A percentile compares a stretch with the other conserved stretches of the same genome.
These are phyloP conservation scores for Amanita brunnescens DNA, from an alignment of 768 basidiomycete species.

Conservation along the genomic window DNA sequence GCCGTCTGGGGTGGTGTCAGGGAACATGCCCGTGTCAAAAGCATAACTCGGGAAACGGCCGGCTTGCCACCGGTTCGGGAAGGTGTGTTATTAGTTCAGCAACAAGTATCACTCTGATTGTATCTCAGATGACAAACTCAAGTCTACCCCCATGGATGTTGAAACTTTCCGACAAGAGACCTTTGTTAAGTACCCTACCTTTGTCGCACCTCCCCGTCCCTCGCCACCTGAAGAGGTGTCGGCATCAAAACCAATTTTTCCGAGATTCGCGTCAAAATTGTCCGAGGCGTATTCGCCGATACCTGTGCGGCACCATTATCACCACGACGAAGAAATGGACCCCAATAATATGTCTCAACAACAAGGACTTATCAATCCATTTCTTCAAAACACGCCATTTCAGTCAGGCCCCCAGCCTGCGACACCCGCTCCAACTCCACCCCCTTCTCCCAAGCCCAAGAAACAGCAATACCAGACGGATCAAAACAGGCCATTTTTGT, in stretches of 20 bases:
- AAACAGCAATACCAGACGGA: conserved; percentile 99
- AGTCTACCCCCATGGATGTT: conserved; percentile 87
- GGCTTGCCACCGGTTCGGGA: conserved; percentile 56
- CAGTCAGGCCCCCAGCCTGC: conserved; percentile 45
- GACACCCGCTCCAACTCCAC: conserved; percentile 86
- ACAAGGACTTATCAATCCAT: conserved; percentile 18
- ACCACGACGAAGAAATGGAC: conserved; percentile 58
- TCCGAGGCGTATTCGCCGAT: conserved; percentile 91
- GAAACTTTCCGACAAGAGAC: conserved; percentile 86
- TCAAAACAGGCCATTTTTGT: conserved; percentile 86
- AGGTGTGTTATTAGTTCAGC: conserved; percentile 16
- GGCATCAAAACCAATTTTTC: conserved; percentile 23
- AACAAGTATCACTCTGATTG: not conserved
- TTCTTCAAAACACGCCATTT: conserved; percentile 22
- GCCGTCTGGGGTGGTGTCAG: conserved; percentile 90
- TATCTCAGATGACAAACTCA: conserved; percentile 54
- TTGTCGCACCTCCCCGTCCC: conserved; percentile 50
- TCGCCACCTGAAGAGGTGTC: conserved; percentile 25
- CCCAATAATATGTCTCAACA: conserved; percentile 12
- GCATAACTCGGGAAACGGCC: conserved; percentile 75
- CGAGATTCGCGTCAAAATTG: conserved; percentile 50
- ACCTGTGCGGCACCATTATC: conserved; percentile 90
- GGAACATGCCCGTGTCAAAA: conserved; percentile 78
- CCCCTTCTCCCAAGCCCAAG: conserved; percentile 78
- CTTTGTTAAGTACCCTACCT: conserved; percentile 93